A percentile compares a stretch with the other conserved stretches of the same genome.
phyloP scores from a whole-genome alignment of 768 basidiomycete genomes.

The Suillus occidentalis region DNA sequence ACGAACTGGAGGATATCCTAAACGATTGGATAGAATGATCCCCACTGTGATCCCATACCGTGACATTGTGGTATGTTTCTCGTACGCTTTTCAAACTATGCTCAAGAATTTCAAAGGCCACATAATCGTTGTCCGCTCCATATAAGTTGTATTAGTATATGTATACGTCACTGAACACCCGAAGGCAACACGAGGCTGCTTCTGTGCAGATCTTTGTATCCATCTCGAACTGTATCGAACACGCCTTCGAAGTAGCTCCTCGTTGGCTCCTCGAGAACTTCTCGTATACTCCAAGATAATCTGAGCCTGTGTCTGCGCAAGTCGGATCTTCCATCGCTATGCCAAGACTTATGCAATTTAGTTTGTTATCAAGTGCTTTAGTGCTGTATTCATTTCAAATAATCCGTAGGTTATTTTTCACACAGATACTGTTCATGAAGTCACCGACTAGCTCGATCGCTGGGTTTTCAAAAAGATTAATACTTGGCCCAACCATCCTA shows the following conservation, averaged over 20 bases:
- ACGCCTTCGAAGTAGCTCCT: neutral
- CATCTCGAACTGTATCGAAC: neutral
- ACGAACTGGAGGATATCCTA: constrained; percentile 25
- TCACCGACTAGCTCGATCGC: neutral
- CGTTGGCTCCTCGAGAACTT: neutral
- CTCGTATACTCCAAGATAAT: neutral
- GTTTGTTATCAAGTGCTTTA: neutral
- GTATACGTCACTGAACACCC: neutral
- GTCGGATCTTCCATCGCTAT: neutral
- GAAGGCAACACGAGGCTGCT: neutral
- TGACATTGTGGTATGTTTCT: neutral
- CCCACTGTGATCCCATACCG: neutral
- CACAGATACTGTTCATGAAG: neutral
- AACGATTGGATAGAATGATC: constrained; percentile 22
- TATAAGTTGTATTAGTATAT: neutral
- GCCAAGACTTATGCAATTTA: neutral
- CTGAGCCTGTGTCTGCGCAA: neutral
- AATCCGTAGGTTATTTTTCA: neutral
- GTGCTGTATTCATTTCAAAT: neutral
- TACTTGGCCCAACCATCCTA: neutral
- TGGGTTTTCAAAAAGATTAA: neutral
- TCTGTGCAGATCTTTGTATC: neutral
- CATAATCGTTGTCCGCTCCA: neutral
- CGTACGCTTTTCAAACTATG: no score
- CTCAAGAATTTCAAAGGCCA: neutral